A percentile compares a stretch with the other conserved stretches of the same genome.
These are phyloP conservation scores for Blepharisma undulans DNA, from an alignment of 169 alveolate species.

Conservation along the genomic window DNA sequence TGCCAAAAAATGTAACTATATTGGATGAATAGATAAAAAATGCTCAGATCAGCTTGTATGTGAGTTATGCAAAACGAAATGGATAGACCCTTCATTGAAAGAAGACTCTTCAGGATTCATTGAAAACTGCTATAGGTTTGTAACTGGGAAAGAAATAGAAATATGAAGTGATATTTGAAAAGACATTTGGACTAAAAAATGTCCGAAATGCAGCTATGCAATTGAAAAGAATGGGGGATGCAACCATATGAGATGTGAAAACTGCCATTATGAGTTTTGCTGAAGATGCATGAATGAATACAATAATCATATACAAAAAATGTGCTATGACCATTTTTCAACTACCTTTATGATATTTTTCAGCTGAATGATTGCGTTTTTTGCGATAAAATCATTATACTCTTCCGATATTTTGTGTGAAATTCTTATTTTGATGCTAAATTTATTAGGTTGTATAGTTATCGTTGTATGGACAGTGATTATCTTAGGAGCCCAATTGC, in stretches of 20 bases:
- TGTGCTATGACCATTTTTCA: background rate
- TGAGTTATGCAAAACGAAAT: background rate
- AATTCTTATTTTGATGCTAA: background rate
- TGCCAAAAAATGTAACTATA: background rate
- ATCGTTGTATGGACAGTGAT: background rate
- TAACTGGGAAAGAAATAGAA: too few species aligned
- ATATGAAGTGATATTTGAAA: background rate
- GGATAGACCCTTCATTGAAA: background rate
- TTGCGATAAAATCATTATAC: background rate
- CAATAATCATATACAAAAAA: background rate
- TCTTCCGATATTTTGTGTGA: background rate
- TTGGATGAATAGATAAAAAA: background rate
- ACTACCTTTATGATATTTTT: background rate
- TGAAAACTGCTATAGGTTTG: background rate
- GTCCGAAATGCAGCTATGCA: slow-evolving; percentile 3
- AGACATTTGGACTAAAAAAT: background rate
- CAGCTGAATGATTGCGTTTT: background rate
- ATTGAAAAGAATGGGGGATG: slow-evolving; percentile 38
- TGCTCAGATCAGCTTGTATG: background rate
- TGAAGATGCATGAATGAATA: slow-evolving; percentile 8
- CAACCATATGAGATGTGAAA: slow-evolving; percentile 31
- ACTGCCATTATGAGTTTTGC: slow-evolving; percentile 25
- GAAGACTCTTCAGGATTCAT: background rate
- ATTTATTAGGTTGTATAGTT: background rate
- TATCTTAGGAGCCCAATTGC: background rate